Conservation (phyloP, 2,329 filamentous ascomycete genomes). For the Aschersonia sp. region DNA sequence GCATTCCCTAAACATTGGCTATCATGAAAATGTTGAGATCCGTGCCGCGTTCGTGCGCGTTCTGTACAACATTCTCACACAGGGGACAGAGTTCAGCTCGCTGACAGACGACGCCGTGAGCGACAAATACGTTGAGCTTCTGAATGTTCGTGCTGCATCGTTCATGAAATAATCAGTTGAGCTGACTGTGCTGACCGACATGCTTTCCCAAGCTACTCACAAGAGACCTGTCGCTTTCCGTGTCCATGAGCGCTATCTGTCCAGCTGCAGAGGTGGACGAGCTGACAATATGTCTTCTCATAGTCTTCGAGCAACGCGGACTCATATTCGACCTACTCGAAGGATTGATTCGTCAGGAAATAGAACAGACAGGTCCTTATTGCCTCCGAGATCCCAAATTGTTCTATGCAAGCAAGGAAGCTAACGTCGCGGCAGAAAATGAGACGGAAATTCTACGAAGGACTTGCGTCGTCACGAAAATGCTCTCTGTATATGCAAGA, state of each 20-base stretch:
- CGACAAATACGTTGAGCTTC: conserved; percentile 52
- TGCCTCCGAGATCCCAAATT: background rate
- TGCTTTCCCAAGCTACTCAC: conserved; percentile 35
- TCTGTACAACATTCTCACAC: conserved; percentile 55
- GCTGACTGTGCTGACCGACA: background rate
- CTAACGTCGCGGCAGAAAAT: conserved; percentile 31
- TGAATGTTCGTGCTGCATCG: conserved; percentile 25
- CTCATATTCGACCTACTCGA: conserved; percentile 49
- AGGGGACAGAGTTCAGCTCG: conserved; percentile 57
- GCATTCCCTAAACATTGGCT: conserved; percentile 54
- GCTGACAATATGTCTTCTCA: conserved; percentile 50
- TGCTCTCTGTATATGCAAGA: conserved; percentile 56
- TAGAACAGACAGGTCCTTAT: conserved; percentile 41
- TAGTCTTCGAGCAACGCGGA: conserved; percentile 54
- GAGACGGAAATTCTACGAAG: conserved; percentile 53
- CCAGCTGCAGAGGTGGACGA: conserved; percentile 56
- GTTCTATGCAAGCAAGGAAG: background rate
- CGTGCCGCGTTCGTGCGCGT: conserved; percentile 57
- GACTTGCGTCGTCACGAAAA: conserved; percentile 58
- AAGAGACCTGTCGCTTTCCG: conserved; percentile 45
- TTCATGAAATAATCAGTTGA: background rate
- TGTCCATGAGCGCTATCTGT: conserved; percentile 50
- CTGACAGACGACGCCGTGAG: conserved; percentile 52
- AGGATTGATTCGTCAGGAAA: conserved; percentile 52
- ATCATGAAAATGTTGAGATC: conserved; percentile 56